Evolutionary conservation across 2,329 filamentous ascomycete genomes (phyloP), one percentile per base, ranked within the genome.

Genomic region (Talaromyces sp.): DNA sequence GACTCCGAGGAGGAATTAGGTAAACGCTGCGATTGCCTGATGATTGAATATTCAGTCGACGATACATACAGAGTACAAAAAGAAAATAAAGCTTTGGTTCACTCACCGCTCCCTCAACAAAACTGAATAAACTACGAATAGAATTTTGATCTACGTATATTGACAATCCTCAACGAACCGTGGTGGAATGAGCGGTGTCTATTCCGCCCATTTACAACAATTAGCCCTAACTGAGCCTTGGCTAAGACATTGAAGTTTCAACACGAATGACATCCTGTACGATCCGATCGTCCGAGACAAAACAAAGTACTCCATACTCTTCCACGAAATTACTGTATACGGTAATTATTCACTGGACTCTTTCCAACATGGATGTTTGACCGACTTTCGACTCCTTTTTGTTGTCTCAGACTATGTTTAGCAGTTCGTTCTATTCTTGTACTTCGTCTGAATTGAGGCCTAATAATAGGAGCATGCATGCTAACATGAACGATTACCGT

Each of bases 231-330:
- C 31, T n/a, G 27, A 43, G 56, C 4, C 56, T 59, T 59, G 56
- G 56, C 56, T 59, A 59, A 59, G 56, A 59, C 56, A 59, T 59
- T n/a, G 8, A 27, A 15, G 25, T 45, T 43, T 45, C 22, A 59
- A 15, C 31, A 43, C 53, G 25, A 27, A 40, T 27, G 19, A 27
- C 36, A 40, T 59, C 19, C 29, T 38, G 6, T 22, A 31, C 27
- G 36, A 43, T 45, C 38, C 22, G 56, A 59, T 29, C 15, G 19
- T 19, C 56, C 38, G 22, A 59, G 36, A 19, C 34, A 27, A 27
- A 22, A n/a, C 13, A 58, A 29, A 27, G 3, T 27, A 15, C 10
- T 22, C 19, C 53, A 5, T 38, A 13, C 56, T 31, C 22, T n/a
- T 29, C 22, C 31, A 59, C 38, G 25, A 56, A 36, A 36, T 59